Percentiles rank a stretch among this genome's conserved stretches.
Conservation (phyloP, 1,284 basidiomycete species). For the Ceratobasidium papillatum region DNA sequence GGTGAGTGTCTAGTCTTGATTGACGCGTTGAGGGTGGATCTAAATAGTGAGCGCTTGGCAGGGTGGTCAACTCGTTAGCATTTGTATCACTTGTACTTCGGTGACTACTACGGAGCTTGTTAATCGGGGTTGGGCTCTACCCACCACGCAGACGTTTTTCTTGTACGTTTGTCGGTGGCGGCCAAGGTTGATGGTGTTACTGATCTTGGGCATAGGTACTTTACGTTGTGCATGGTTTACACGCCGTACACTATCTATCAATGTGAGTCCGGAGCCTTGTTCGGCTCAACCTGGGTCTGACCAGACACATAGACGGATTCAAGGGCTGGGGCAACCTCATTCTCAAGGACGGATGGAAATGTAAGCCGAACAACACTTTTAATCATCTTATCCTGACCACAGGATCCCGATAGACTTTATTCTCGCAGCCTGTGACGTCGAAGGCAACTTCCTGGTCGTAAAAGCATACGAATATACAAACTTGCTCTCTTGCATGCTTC, state of each 20-base stretch:
- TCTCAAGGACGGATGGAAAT: constrained; percentile 82
- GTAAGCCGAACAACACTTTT: constrained; percentile 52
- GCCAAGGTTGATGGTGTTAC: not conserved
- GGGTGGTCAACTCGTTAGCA: constrained; percentile 81
- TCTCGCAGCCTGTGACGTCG: constrained; percentile 80
- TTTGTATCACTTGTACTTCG: constrained; percentile 87
- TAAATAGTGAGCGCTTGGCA: not conserved
- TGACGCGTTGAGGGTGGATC: not conserved
- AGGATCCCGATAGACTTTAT: constrained; percentile 64
- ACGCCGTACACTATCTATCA: constrained; percentile 87
- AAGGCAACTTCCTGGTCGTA: constrained; percentile 84
- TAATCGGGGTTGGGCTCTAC: constrained; percentile 71
- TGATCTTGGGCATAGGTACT: constrained; percentile 63
- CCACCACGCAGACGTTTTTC: constrained; percentile 84
- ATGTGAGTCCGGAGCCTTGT: constrained; percentile 58
- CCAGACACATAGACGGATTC: constrained; percentile 66
- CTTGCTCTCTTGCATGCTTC: constrained; percentile 83
- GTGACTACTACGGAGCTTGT: constrained; percentile 82
- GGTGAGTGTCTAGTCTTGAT: constrained; percentile 27
- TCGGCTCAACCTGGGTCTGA: not conserved
- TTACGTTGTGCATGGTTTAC: constrained; percentile 75
- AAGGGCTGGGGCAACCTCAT: constrained; percentile 80
- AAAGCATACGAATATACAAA: constrained; percentile 90
- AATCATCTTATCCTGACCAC: not conserved
- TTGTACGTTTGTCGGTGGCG: constrained; percentile 60